Base-by-base conservation (phyloP, 768 basidiomycete species). In the Xerocomellus amylosporus region DNA sequence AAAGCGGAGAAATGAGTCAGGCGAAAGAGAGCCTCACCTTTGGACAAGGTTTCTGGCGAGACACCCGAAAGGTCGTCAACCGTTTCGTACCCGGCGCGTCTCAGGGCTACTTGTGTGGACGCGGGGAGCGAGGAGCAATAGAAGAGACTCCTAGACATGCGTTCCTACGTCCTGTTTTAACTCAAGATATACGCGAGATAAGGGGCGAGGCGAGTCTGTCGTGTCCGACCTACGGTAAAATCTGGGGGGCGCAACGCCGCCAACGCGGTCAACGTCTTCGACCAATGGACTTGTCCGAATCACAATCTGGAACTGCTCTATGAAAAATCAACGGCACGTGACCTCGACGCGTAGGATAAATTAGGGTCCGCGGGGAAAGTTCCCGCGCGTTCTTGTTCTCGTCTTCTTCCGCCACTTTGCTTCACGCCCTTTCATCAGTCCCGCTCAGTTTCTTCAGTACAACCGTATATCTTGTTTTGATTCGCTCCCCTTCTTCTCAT, bases 71-170 rank as follows among this genome's bases (percentile, higher is more conserved):
- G 61, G 59, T 88, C 86, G 47, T 78, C 71, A 3, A 82, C 61
- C 8, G 77, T 82, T 62, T 82, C 78, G 61, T 85, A 88, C 7
- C 86, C 86, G 37, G 79, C 76, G 37, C 71, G 73, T 42, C 73
- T 73, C 33, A 87, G 71, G 4, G 75, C 76, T 15, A 73, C 69
- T 31, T 82, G 73, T 3, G 75, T 74, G 22, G 78, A 71, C 9
- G 71, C 66, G 4, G 83, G 75, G 14, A 85, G 73, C 9, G 65
- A 54, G 70, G 71, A 50, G 79, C 68, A 43, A 78, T 81, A 48
- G 76, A 75, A 65, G 4, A 78, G 74, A 42, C 78, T 77, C 19
- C 66, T 72, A 30, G 75, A 73, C 76, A 79, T 59, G 53, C 12
- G 28, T 28, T 51, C 39, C 28, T 49, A 34, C 26, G 33, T 28